phyloP scores from a whole-genome alignment of 352 stramenopile species.

The Phytophthora citricola region DNA sequence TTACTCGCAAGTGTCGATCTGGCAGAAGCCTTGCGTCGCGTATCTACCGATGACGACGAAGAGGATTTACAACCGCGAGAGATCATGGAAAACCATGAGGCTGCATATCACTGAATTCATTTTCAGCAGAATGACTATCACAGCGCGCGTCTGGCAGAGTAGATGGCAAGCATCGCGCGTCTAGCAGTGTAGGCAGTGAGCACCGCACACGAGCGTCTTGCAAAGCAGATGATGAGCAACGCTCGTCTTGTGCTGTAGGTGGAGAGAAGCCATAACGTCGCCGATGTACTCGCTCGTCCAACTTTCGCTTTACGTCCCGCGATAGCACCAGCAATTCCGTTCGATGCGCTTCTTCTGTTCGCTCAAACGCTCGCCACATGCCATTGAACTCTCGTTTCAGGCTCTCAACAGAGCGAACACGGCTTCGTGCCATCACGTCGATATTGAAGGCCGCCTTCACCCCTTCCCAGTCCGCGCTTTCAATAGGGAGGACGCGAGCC shows the following conservation, averaged over 20 bases:
- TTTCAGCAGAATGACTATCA: not conserved
- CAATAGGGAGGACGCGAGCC: not conserved
- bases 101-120: not conserved
- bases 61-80: not conserved
- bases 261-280: not conserved
- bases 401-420: not conserved
- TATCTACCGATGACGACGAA: not conserved
- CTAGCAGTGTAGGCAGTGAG: no score
- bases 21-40: no score
- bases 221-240: no score
- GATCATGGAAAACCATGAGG: not conserved
- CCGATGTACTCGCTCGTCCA: not conserved
- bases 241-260: no score
- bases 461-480: not conserved
- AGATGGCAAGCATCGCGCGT: no score
- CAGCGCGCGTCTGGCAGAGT: no score
- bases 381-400: not conserved
- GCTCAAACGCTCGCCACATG: not conserved
- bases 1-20: not conserved
- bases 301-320: not conserved
- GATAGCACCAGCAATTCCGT: not conserved
- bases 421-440: not conserved
- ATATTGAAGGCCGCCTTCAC: not conserved
- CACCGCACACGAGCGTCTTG: no score
- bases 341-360: not conserved